Percentiles rank a stretch among this genome's conserved stretches.
phyloP scores from a whole-genome alignment of 1,284 basidiomycete species.

The Ceratobasidium theobromae region DNA sequence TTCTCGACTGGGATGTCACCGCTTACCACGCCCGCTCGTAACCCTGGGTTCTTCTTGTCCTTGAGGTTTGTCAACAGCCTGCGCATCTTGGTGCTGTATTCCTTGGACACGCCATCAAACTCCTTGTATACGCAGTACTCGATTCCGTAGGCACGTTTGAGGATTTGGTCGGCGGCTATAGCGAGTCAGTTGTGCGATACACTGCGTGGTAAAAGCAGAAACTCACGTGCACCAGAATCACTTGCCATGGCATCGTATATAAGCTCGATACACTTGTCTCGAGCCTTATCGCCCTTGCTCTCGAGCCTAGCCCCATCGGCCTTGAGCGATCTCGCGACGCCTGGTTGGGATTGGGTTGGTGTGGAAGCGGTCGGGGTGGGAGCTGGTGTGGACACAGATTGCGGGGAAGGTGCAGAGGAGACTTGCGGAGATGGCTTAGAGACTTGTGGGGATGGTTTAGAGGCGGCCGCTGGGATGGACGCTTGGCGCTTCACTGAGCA shows the following conservation, averaged over 20 bases:
- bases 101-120: slow-evolving; percentile 50
- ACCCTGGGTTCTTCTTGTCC: slow-evolving; percentile 88
- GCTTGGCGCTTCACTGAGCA: slow-evolving; percentile 10
- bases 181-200: neutral
- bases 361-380: slow-evolving; percentile 14
- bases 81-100: slow-evolving; percentile 81
- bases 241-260: slow-evolving; percentile 87
- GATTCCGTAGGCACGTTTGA: slow-evolving; percentile 58
- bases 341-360: slow-evolving; percentile 27
- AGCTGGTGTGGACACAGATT: slow-evolving; percentile 15
- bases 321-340: slow-evolving; percentile 58
- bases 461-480: slow-evolving; percentile 1
- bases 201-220: neutral
- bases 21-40: slow-evolving; percentile 82
- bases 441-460: slow-evolving; percentile 12
- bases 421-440: slow-evolving; percentile 10
- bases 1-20: slow-evolving; percentile 72
- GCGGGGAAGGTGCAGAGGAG: slow-evolving; percentile 24
- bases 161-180: slow-evolving; percentile 63
- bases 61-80: slow-evolving; percentile 92
- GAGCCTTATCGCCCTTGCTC: slow-evolving; percentile 66
- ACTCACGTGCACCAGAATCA: slow-evolving; percentile 85
- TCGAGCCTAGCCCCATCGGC: slow-evolving; percentile 64
- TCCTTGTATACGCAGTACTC: slow-evolving; percentile 59
- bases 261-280: slow-evolving; percentile 88